A percentile compares a stretch with the other conserved stretches of the same genome.
phyloP scores from a whole-genome alignment of 306 rosid species.

The Pyrus communis region DNA sequence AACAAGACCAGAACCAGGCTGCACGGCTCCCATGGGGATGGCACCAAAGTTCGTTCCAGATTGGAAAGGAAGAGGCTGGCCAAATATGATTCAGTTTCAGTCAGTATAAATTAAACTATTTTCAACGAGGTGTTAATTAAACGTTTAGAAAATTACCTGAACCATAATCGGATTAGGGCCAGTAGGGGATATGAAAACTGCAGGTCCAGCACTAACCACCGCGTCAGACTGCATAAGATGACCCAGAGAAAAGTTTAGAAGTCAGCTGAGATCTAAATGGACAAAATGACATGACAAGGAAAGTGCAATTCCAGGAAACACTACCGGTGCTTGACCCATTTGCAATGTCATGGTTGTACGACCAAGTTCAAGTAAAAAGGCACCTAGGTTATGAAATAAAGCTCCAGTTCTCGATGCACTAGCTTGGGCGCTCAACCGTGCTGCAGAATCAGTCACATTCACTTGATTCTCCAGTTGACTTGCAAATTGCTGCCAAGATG shows the following conservation, averaged over 20 bases:
- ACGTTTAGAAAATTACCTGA: conserved; percentile 49
- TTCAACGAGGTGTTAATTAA: conserved; percentile 14
- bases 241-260: neutral
- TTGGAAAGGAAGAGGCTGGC: conserved; percentile 93
- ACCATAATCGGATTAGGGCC: conserved; percentile 98
- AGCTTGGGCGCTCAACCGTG: conserved; percentile 57
- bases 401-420: conserved; percentile 63
- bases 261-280: conserved; percentile 6
- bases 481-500: conserved; percentile 60
- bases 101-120: conserved; percentile 30
- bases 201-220: conserved; percentile 93
- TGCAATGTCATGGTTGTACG: conserved; percentile 86
- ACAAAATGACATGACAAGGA: conserved; percentile 25
- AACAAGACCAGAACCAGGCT: conserved; percentile 57
- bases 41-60: conserved; percentile 62
- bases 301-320: conserved; percentile 13
- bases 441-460: conserved; percentile 49
- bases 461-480: conserved; percentile 78
- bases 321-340: conserved; percentile 82
- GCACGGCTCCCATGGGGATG: conserved; percentile 67
- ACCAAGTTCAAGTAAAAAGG: conserved; percentile 91
- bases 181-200: conserved; percentile 83
- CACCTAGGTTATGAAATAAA: conserved; percentile 75
- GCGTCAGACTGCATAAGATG: conserved; percentile 70
- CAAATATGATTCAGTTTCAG: conserved; percentile 32